phyloP scores from a whole-genome alignment of 495 filamentous ascomycete genomes.

The Halenospora varia region DNA sequence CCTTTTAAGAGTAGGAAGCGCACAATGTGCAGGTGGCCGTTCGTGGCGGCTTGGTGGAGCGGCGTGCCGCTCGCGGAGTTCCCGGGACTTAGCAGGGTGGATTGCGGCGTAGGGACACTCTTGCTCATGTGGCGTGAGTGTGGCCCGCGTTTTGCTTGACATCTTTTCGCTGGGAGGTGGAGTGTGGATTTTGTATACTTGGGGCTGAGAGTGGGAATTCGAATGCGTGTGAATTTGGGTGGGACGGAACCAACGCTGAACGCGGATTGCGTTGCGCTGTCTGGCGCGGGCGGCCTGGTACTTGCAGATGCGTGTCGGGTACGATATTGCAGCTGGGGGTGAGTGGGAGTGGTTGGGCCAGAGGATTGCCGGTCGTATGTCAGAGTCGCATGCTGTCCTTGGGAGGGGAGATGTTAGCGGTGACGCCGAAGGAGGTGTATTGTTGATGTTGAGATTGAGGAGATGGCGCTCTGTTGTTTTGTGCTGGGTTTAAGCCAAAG shows the following conservation, averaged over 20 bases:
- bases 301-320: background rate
- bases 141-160: background rate
- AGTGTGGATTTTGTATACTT: background rate
- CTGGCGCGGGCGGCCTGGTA: background rate
- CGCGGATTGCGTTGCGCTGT: background rate
- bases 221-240: background rate
- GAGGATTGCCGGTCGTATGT: background rate
- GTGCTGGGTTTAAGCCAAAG: background rate
- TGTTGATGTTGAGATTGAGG: background rate
- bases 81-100: background rate
- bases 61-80: constrained; percentile 1
- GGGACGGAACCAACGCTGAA: background rate
- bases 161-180: background rate
- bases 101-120: background rate
- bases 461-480: background rate
- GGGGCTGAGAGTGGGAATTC: background rate
- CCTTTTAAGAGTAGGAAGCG: constrained; percentile 10
- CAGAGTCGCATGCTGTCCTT: background rate
- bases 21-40: constrained; percentile 14
- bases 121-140: background rate
- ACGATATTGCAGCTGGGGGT: background rate
- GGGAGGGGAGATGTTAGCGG: background rate
- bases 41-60: constrained; percentile 7
- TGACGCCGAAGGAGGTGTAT: background rate
- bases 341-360: background rate